phyloP scores from a whole-genome alignment of 2,329 filamentous ascomycete species.

The Bretziella fagacearum region DNA sequence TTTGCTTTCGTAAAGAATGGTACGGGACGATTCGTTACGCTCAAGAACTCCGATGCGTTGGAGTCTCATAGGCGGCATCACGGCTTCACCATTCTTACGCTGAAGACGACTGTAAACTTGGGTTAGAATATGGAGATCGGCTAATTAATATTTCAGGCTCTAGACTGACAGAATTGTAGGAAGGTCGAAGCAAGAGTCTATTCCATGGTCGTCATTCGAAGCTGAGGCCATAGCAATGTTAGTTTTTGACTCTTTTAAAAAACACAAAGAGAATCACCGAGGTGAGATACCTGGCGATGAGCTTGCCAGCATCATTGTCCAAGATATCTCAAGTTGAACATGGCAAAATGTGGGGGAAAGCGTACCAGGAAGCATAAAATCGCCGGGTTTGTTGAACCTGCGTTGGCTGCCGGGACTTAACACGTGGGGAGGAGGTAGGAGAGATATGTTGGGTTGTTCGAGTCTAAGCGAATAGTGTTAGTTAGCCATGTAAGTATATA shows the following conservation, averaged over 20 bases:
- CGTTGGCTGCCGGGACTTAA: slow-evolving; percentile 6
- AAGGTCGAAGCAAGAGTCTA: slow-evolving; percentile 12
- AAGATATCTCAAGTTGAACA: too few species aligned
- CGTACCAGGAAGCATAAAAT: slow-evolving; percentile 14
- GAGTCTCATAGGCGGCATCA: slow-evolving; percentile 7
- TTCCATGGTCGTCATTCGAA: slow-evolving; percentile 10
- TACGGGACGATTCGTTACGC: slow-evolving; percentile 6
- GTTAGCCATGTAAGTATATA: background rate
- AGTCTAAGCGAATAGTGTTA: background rate
- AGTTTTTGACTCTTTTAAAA: too few species aligned
- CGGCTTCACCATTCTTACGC: slow-evolving; percentile 7
- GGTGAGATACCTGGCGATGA: too few species aligned
- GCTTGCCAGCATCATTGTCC: too few species aligned
- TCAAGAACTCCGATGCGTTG: slow-evolving; percentile 10
- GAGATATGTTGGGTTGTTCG: background rate
- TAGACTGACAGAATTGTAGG: slow-evolving; percentile 11
- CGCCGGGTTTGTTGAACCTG: slow-evolving; percentile 12
- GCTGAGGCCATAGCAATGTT: slow-evolving; percentile 5
- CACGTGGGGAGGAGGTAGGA: slow-evolving; percentile 6
- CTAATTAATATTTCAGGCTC: background rate
- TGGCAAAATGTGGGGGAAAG: background rate
- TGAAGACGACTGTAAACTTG: slow-evolving; percentile 4
- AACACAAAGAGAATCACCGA: too few species aligned
- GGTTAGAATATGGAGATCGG: background rate
- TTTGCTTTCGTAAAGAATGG: slow-evolving; percentile 11